Base-by-base conservation (phyloP, 768 basidiomycete species). In the Imleria badia region DNA sequence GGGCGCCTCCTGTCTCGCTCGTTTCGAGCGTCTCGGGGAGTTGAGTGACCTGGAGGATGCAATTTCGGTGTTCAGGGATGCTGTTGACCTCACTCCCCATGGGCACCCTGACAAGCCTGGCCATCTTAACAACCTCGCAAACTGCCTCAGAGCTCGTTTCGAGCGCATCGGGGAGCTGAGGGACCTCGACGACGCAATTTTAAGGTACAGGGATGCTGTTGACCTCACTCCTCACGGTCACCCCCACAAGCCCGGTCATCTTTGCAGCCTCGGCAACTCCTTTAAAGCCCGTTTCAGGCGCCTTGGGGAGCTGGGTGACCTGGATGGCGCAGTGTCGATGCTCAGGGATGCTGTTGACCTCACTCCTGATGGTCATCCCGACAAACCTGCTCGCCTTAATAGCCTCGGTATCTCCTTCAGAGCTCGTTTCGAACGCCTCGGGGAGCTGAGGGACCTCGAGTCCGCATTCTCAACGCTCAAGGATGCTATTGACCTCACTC, bases 101-200 rank as follows among this genome's bases (percentile, higher is more conserved):
- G 19, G n/a, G 10, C 49, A 45, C 23, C 48, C 49, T 22, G n/a
- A 29, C 23, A 55, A 41, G n/a, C 12, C 14, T 2, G 9, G 1
- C 2, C 5, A 0, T 22, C 38, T 57, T 2, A 40, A 12, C 26
- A 17, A 12, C 6, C 51, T 51, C 9, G 51, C 34, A 0, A 2
- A 0, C 8, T 6, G 36, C n/a, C 29, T 38, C 6, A 1, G 2
- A 3, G 1, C 3, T 43, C 53, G 47, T 13, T 54, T 49, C 26
- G 1, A 50, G 22, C 34, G 26, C 19, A 23, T 51, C 3, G 54
- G 54, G 7, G 33, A 50, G 26, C 19, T 15, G 17, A 17, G 14
- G 2, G 55, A 56, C 20, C 45, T 56, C 4, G 35, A 55, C 15
- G 22, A 42, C 4, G 34, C 55, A 1, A 56, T 56, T 23, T 48